phyloP scores from a whole-genome alignment of 164 flowering plant genomes.

The Berberis thunbergii region DNA sequence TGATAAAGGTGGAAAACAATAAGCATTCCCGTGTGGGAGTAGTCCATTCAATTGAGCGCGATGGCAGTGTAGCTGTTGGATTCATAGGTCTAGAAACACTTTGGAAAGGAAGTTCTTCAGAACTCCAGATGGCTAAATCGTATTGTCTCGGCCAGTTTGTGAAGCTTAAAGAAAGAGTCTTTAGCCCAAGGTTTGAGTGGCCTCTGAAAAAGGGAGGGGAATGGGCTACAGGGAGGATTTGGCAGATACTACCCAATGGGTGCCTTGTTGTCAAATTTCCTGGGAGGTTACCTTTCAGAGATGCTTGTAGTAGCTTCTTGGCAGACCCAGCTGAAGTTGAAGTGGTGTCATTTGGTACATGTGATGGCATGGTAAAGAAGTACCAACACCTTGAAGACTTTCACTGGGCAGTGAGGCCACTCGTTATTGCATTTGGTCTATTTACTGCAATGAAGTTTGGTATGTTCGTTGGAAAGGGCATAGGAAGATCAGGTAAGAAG shows the following conservation, averaged over 20 bases:
- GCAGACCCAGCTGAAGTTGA: constrained; percentile 96
- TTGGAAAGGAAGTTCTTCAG: constrained; percentile 63
- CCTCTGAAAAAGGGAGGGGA: constrained; percentile 49
- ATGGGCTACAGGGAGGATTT: constrained; percentile 72
- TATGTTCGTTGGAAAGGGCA: constrained; percentile 40
- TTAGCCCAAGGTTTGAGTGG: constrained; percentile 81
- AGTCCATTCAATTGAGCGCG: constrained; percentile 66
- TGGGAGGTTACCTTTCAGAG: constrained; percentile 43
- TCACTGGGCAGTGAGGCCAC: constrained; percentile 91
- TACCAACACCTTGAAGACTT: constrained; percentile 91
- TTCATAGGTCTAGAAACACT: constrained; percentile 68
- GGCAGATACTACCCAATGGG: constrained; percentile 44
- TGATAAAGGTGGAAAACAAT: constrained; percentile 55
- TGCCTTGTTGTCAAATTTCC: constrained; percentile 75
- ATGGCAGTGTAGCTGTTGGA: constrained; percentile 57
- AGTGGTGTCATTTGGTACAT: constrained; percentile 47
- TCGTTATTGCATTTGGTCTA: constrained; percentile 61
- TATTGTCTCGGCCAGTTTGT: constrained; percentile 74
- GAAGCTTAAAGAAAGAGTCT: constrained; percentile 48
- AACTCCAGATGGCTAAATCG: constrained; percentile 77
- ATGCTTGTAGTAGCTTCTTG: constrained; percentile 26
- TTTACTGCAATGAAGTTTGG: constrained; percentile 77
- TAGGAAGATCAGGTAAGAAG: constrained; percentile 37
- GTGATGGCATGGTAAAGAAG: constrained; percentile 52
- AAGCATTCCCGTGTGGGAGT: constrained; percentile 77